phyloP scores from a whole-genome alignment of 2,329 filamentous ascomycete genomes.

The Xylariaceae sp. region DNA sequence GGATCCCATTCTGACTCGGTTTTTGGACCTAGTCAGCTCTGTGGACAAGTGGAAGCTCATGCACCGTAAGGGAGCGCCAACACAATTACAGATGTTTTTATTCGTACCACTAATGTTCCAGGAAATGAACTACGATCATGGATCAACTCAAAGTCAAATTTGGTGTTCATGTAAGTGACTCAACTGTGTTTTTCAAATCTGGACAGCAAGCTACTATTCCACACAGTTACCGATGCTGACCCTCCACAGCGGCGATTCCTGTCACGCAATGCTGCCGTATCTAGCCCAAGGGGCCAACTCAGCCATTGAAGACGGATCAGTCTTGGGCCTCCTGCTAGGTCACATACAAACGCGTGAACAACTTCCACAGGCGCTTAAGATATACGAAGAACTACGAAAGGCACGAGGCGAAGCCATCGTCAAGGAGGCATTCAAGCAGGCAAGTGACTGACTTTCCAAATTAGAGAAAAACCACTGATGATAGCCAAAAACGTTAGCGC shows the following conservation, averaged over 20 bases:
- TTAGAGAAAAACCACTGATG: no score
- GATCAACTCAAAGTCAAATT: slow-evolving; percentile 45
- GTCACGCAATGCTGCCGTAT: slow-evolving; percentile 61
- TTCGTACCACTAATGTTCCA: no score
- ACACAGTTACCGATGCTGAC: no score
- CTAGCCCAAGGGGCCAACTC: slow-evolving; percentile 65
- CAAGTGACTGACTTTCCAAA: not conserved
- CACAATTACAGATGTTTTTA: no score
- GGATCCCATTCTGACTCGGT: slow-evolving; percentile 53
- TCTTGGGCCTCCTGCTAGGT: slow-evolving; percentile 55
- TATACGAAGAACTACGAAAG: slow-evolving; percentile 46
- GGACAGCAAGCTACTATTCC: no score
- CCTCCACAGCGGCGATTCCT: slow-evolving; percentile 49
- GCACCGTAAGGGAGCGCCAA: slow-evolving; percentile 34
- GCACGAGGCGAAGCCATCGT: slow-evolving; percentile 50
- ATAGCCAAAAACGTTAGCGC: slow-evolving; percentile 29
- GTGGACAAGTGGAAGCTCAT: slow-evolving; percentile 70
- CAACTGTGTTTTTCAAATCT: no score
- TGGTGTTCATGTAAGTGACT: slow-evolving; percentile 42
- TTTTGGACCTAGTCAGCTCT: slow-evolving; percentile 45
- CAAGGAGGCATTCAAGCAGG: slow-evolving; percentile 51
- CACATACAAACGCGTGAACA: slow-evolving; percentile 42
- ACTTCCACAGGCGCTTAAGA: slow-evolving; percentile 37
- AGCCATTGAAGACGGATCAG: slow-evolving; percentile 64
- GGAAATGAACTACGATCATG: slow-evolving; percentile 43